Percentiles rank a stretch among this genome's conserved stretches.
Conservation (phyloP, 2,329 filamentous ascomycete genomes). For the Trichoderma asperellum region DNA sequence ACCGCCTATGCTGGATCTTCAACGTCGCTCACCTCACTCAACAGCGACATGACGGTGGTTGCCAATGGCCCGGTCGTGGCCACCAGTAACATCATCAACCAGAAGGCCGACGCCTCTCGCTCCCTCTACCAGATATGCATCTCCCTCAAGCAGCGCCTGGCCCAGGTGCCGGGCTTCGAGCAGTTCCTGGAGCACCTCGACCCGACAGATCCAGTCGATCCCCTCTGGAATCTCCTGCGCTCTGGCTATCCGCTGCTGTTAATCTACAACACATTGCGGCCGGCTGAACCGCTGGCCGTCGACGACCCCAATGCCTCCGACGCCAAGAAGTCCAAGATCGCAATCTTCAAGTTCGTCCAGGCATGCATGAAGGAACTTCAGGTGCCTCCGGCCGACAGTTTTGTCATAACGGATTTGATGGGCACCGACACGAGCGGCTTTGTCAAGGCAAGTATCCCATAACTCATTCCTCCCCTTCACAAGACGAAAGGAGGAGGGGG, state of each 20-base stretch:
- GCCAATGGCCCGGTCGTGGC: constrained; percentile 68
- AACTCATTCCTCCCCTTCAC: background rate
- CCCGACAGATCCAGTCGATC: constrained; percentile 77
- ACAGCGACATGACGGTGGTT: constrained; percentile 49
- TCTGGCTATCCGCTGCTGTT: constrained; percentile 82
- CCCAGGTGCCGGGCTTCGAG: constrained; percentile 83
- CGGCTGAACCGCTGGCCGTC: constrained; percentile 68
- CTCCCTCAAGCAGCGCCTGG: constrained; percentile 77
- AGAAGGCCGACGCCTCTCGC: constrained; percentile 85
- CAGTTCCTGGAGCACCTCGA: constrained; percentile 73
- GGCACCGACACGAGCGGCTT: constrained; percentile 96
- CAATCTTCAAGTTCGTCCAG: constrained; percentile 90
- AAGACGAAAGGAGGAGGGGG: too few species aligned
- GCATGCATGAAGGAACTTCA: constrained; percentile 83
- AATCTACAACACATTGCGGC: constrained; percentile 85
- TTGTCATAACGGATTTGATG: constrained; percentile 89
- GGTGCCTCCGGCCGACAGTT: constrained; percentile 80
- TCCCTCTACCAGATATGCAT: constrained; percentile 97
- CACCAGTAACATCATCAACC: constrained; percentile 95
- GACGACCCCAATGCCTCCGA: constrained; percentile 66
- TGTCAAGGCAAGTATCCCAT: constrained; percentile 70
- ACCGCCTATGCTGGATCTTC: constrained; percentile 59
- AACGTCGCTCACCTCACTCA: constrained; percentile 56
- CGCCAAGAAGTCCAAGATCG: constrained; percentile 79
- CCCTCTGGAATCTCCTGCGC: constrained; percentile 85